Evolutionary conservation across 805 yeast genomes (phyloP).

Genomic region (Saturnispora hagleri): DNA sequence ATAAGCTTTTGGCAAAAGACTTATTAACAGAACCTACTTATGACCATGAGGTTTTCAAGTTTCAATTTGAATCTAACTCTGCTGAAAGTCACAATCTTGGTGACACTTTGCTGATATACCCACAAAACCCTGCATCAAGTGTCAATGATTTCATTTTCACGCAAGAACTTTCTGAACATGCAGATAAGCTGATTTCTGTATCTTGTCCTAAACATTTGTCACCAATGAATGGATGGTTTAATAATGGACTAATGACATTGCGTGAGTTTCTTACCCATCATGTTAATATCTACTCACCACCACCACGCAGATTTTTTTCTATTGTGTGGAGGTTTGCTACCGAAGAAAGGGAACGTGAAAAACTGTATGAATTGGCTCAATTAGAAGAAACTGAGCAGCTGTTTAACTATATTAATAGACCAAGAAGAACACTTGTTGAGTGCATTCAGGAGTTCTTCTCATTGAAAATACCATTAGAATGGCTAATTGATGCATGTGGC

Average conservation of each 20-base stretch:
- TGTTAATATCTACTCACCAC: slow-evolving; percentile 73
- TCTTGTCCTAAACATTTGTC: slow-evolving; percentile 16
- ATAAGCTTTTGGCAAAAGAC: not conserved
- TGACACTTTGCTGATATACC: slow-evolving; percentile 70
- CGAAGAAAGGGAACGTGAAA: slow-evolving; percentile 67
- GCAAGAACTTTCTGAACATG: slow-evolving; percentile 68
- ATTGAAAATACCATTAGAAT: slow-evolving; percentile 64
- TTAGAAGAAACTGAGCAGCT: slow-evolving; percentile 72
- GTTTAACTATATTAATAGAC: slow-evolving; percentile 87
- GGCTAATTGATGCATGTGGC: slow-evolving; percentile 72
- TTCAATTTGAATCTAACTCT: not conserved
- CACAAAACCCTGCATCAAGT: slow-evolving; percentile 53
- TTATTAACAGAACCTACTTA: slow-evolving; percentile 56
- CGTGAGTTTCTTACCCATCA: slow-evolving; percentile 68
- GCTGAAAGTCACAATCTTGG: slow-evolving; percentile 51
- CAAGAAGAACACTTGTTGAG: slow-evolving; percentile 81
- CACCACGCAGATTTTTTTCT: slow-evolving; percentile 74
- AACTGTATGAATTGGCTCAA: slow-evolving; percentile 63
- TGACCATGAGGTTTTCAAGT: slow-evolving; percentile 70
- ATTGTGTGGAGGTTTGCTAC: slow-evolving; percentile 65
- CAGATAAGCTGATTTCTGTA: slow-evolving; percentile 47
- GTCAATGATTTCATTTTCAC: slow-evolving; percentile 57
- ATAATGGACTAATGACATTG: slow-evolving; percentile 45
- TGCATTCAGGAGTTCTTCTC: slow-evolving; percentile 74
- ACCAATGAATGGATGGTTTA: slow-evolving; percentile 54